phyloP scores from a whole-genome alignment of 768 basidiomycete species.

The Terana coerulea region DNA sequence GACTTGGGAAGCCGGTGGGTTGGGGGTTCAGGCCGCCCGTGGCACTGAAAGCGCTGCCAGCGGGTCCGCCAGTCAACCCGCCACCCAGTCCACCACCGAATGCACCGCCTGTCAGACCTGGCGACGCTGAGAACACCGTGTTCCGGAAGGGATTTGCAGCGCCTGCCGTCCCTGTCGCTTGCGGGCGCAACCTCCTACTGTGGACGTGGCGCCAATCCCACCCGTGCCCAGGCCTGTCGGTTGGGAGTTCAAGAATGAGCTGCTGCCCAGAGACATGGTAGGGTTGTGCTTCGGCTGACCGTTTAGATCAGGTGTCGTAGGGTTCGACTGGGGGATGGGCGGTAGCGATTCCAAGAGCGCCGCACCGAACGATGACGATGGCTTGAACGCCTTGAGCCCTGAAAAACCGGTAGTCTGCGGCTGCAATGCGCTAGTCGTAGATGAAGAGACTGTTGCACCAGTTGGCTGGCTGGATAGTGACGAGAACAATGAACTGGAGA shows the following conservation, averaged over 20 bases:
- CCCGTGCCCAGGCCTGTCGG: conserved; percentile 51
- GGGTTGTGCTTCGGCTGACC: conserved; percentile 2
- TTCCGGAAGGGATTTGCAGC: conserved; percentile 40
- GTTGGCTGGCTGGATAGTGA: conserved; percentile 51
- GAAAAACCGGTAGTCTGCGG: conserved; percentile 49
- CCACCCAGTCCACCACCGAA: no score
- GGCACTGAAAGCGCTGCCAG: conserved; percentile 11
- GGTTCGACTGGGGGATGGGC: conserved; percentile 57
- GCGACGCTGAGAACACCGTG: conserved; percentile 28
- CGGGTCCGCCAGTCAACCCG: conserved; percentile 7
- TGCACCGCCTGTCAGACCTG: conserved; percentile 7
- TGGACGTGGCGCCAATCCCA: conserved; percentile 25
- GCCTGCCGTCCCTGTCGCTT: conserved; percentile 33
- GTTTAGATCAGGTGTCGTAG: conserved; percentile 6
- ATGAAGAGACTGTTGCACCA: conserved; percentile 31
- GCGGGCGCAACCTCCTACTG: conserved; percentile 35
- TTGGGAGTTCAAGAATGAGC: conserved; percentile 37
- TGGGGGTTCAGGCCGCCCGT: conserved; percentile 20
- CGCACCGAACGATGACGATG: conserved; percentile 50
- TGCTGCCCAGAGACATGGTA: conserved; percentile 12
- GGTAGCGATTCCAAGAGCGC: conserved; percentile 51
- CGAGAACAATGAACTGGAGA: conserved; percentile 47
- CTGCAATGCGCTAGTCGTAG: conserved; percentile 27
- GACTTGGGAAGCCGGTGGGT: conserved; percentile 10
- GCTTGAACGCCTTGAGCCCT: conserved; percentile 53